Base-by-base conservation (phyloP, 2,329 filamentous ascomycete species). In the Aspergillus tamarii region DNA sequence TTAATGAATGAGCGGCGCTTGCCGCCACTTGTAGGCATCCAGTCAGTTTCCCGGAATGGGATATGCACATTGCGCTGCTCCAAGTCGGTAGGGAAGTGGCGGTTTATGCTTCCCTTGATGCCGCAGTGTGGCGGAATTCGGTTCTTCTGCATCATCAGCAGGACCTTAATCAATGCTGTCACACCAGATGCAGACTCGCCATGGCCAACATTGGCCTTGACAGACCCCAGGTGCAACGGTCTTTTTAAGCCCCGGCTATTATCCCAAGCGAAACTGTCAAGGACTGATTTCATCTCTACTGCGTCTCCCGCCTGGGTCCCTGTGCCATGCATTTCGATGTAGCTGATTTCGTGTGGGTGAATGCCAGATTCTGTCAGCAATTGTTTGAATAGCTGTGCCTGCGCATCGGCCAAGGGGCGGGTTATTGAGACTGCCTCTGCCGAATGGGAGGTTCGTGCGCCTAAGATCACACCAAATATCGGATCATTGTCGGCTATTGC, bases 261-360 rank as follows among this genome's bases (percentile, higher is more conserved):
- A 19, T 48, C 73, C 60, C 81, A 79, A 32, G 86, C 87, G 68
- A 90, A 90, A 23, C 85, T 82, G 60, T 85, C 82, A 23, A 88
- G 87, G 57, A 96, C 90, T 0, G 90, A 92, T 1, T 87, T 83
- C 89, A 94, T 94, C 75, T 97, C 93, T 4, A 88, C 90, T 11
- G 88, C 88, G 72, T 96, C 93, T 2, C 67, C 93, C 36, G 90
- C 92, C 76, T 95, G 91, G 0, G 92, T 96, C 36, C 93, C 93
- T 3, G 93, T 96, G 19, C 91, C 93, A 76, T 96, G 92, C 88
- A 95, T 93, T 78, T 96, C 93, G 10, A 96, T 89, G 72, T 94
- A 95, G 77, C 88, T 88, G 57, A 96, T 85, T 66, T 94, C 90
- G 57, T 88, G 84, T 2, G 92, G 90, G 72, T 94, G 89, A 26